Evolutionary conservation across 345 rosid species (phyloP).

Genomic region (Anastatica hierochuntica): DNA sequence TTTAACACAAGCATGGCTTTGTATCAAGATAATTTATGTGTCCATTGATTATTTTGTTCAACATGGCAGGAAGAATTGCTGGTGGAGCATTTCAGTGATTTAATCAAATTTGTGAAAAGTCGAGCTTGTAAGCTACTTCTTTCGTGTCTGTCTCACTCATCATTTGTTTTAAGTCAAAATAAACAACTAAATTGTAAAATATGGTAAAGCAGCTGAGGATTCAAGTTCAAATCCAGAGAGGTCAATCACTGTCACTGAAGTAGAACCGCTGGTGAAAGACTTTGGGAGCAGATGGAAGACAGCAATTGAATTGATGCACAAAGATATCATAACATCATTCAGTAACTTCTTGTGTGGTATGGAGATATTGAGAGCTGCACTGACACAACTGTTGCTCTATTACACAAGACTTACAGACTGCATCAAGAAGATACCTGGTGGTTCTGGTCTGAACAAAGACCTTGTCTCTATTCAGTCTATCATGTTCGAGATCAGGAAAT

Average conservation of each 20-base stretch:
- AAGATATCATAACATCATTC: slow-evolving; percentile 95
- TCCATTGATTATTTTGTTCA: neutral
- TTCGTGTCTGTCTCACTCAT: neutral
- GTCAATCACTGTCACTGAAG: slow-evolving; percentile 59
- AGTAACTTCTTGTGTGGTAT: slow-evolving; percentile 93
- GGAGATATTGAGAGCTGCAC: slow-evolving; percentile 92
- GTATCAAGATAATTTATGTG: slow-evolving; percentile 4
- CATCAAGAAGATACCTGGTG: slow-evolving; percentile 73
- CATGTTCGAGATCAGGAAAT: slow-evolving; percentile 95
- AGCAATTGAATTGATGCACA: slow-evolving; percentile 94
- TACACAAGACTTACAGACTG: slow-evolving; percentile 86
- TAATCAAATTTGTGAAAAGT: slow-evolving; percentile 83
- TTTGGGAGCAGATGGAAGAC: slow-evolving; percentile 88
- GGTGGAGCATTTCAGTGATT: slow-evolving; percentile 78
- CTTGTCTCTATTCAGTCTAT: slow-evolving; percentile 84
- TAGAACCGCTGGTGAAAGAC: slow-evolving; percentile 80
- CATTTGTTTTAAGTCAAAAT: neutral
- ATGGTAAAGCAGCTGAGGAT: slow-evolving; percentile 74
- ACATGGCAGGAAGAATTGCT: slow-evolving; percentile 77
- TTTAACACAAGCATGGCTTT: neutral
- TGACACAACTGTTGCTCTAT: slow-evolving; percentile 89
- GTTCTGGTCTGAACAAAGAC: slow-evolving; percentile 75
- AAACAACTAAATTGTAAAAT: neutral
- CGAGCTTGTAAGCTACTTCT: slow-evolving; percentile 62
- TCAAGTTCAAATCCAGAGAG: slow-evolving; percentile 50